phyloP scores from a whole-genome alignment of 768 basidiomycete genomes.

The Tulasnella calospora region DNA sequence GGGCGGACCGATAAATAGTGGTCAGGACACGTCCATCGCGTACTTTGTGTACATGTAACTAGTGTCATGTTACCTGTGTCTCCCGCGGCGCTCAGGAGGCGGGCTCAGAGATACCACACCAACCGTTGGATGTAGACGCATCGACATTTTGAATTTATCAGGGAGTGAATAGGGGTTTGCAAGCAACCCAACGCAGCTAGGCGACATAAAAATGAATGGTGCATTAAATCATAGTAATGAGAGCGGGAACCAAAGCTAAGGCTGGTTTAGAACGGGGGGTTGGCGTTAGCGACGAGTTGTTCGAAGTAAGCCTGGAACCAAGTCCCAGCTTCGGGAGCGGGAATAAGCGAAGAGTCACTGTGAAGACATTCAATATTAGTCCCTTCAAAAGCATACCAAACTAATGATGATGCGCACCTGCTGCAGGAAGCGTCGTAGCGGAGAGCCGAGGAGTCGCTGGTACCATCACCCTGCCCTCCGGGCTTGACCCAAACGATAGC shows the following conservation, averaged over 20 bases:
- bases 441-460: constrained; percentile 49
- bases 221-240: background rate
- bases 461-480: constrained; percentile 63
- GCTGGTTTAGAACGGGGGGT: constrained; percentile 41
- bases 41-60: no score
- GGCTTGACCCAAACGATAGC: constrained; percentile 42
- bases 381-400: background rate
- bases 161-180: no score
- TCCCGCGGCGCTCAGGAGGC: no score
- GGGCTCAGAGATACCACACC: no score
- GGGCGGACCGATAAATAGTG: no score
- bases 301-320: constrained; percentile 69
- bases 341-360: constrained; percentile 44
- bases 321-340: constrained; percentile 44
- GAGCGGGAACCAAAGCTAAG: background rate
- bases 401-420: background rate
- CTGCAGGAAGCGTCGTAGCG: constrained; percentile 51
- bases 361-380: constrained; percentile 14
- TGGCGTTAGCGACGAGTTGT: constrained; percentile 51
- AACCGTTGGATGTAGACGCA: no score
- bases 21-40: no score
- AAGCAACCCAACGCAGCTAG: background rate
- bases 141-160: no score
- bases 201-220: background rate
- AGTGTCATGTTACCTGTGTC: no score